Percentiles rank a stretch among this genome's conserved stretches.
phyloP scores from a whole-genome alignment of 768 basidiomycete species.

The Lyophyllum shimeji region DNA sequence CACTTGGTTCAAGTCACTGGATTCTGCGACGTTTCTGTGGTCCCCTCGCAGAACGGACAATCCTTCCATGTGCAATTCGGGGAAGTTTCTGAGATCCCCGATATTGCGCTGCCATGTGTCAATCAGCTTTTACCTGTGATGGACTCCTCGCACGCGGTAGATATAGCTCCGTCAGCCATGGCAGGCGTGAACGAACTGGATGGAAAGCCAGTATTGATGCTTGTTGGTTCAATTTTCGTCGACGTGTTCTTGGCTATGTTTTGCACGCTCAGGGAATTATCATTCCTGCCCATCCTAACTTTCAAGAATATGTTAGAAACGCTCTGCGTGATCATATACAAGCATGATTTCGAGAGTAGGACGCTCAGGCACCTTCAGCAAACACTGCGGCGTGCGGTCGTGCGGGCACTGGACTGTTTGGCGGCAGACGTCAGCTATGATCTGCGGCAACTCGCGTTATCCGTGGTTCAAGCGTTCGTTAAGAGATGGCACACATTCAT shows the following conservation, averaged over 20 bases:
- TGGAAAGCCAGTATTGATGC: conserved; percentile 39
- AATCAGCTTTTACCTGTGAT: conserved; percentile 56
- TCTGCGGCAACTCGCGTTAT: conserved; percentile 62
- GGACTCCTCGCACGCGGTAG: conserved; percentile 54
- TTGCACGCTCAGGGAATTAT: conserved; percentile 42
- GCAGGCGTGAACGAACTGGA: conserved; percentile 39
- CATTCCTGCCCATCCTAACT: conserved; percentile 51
- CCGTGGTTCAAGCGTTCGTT: conserved; percentile 60
- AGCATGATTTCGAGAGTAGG: conserved; percentile 66
- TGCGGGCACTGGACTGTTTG: conserved; percentile 49
- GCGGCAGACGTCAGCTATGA: conserved; percentile 62
- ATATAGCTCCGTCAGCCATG: conserved; percentile 45
- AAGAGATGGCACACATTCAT: conserved; percentile 56
- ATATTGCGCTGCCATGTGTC: conserved; percentile 52
- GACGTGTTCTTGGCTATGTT: conserved; percentile 59
- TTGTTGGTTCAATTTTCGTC: conserved; percentile 64
- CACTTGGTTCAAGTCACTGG: conserved; percentile 51
- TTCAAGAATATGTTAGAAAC: conserved; percentile 64
- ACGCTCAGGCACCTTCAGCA: conserved; percentile 55
- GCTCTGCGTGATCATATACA: conserved; percentile 65
- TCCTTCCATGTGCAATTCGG: conserved; percentile 56
- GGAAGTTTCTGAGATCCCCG: conserved; percentile 40
- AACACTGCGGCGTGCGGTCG: conserved; percentile 50
- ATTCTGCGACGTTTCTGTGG: conserved; percentile 48
- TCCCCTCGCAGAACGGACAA: conserved; percentile 46